phyloP scores from a whole-genome alignment of 495 filamentous ascomycete genomes.

The Aspergillus carlsbadensis region DNA sequence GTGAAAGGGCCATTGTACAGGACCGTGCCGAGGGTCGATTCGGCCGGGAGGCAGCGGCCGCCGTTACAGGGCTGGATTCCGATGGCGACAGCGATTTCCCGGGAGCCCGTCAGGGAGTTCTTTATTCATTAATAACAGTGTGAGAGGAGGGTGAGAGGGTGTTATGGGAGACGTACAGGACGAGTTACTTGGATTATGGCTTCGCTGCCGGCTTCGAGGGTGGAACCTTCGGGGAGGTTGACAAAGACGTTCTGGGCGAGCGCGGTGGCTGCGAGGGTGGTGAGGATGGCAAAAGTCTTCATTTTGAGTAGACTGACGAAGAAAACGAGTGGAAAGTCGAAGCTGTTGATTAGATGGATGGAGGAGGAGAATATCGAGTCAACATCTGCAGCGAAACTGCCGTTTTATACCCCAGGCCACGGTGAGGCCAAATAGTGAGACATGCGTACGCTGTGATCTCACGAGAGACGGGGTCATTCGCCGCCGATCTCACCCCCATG shows the following conservation, averaged over 20 bases:
- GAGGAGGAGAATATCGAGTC: too few relatives aligned
- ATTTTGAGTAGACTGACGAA: conserved; percentile 17
- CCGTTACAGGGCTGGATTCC: conserved; percentile 30
- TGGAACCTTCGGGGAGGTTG: conserved; percentile 47
- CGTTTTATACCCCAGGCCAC: background rate
- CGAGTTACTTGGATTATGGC: conserved; percentile 33
- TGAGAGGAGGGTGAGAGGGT: too few relatives aligned
- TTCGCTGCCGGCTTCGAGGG: conserved; percentile 20
- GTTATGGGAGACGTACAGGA: conserved; percentile 32
- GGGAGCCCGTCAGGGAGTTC: conserved; percentile 31
- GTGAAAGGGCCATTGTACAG: conserved; percentile 34
- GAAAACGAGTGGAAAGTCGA: too few relatives aligned
- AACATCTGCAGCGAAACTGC: background rate
- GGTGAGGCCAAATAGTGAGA: background rate
- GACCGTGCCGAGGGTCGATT: conserved; percentile 26
- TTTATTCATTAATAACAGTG: too few relatives aligned
- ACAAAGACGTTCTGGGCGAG: conserved; percentile 66
- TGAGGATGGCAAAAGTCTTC: conserved; percentile 26
- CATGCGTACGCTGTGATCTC: background rate
- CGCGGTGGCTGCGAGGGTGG: conserved; percentile 38
- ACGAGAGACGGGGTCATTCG: background rate
- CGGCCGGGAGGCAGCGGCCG: conserved; percentile 18
- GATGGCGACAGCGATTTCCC: conserved; percentile 34
- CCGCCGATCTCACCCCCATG: background rate
- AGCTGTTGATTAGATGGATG: too few relatives aligned